Evolutionary conservation across 2,329 filamentous ascomycete species (phyloP).

Genomic region (Pseudovirgaria hyperparasitica): DNA sequence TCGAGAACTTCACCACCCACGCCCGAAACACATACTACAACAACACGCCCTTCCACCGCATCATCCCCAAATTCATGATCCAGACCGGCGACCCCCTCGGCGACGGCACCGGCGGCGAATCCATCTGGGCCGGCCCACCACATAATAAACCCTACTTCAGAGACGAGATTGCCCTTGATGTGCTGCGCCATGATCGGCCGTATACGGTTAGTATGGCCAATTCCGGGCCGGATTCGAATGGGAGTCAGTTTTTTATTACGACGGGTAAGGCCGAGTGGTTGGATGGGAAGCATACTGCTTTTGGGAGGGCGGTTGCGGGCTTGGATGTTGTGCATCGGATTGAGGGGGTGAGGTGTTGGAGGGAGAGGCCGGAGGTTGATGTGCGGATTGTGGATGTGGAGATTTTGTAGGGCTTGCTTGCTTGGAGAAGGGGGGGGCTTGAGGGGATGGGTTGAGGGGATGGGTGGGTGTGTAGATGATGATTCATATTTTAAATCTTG

Average conservation of each 20-base stretch:
- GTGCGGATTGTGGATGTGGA: conserved; percentile 90
- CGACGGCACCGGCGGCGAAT: conserved; percentile 81
- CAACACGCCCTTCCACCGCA: conserved; percentile 90
- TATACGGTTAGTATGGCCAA: conserved; percentile 98
- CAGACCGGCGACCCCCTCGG: conserved; percentile 76
- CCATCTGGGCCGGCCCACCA: conserved; percentile 83
- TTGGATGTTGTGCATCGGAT: conserved; percentile 94
- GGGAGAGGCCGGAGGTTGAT: conserved; percentile 92
- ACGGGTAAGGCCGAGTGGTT: conserved; percentile 95
- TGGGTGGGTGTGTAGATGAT: no score
- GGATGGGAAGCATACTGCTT: conserved; percentile 92
- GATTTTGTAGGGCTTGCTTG: conserved; percentile 17
- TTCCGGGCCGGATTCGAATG: conserved; percentile 88
- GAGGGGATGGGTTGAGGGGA: no score
- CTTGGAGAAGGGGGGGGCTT: no score
- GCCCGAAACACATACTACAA: conserved; percentile 89
- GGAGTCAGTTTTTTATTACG: conserved; percentile 95
- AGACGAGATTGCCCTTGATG: conserved; percentile 90
- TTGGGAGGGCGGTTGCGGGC: conserved; percentile 79
- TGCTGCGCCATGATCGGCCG: conserved; percentile 83
- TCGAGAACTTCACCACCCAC: conserved; percentile 96
- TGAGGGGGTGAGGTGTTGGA: conserved; percentile 74
- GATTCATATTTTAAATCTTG: no score
- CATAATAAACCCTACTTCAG: no score
- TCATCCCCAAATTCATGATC: conserved; percentile 99